A percentile compares a stretch with the other conserved stretches of the same genome.
These are phyloP conservation scores for Termitomyces sp. DNA, from an alignment of 768 basidiomycete genomes.

Conservation along the genomic window DNA sequence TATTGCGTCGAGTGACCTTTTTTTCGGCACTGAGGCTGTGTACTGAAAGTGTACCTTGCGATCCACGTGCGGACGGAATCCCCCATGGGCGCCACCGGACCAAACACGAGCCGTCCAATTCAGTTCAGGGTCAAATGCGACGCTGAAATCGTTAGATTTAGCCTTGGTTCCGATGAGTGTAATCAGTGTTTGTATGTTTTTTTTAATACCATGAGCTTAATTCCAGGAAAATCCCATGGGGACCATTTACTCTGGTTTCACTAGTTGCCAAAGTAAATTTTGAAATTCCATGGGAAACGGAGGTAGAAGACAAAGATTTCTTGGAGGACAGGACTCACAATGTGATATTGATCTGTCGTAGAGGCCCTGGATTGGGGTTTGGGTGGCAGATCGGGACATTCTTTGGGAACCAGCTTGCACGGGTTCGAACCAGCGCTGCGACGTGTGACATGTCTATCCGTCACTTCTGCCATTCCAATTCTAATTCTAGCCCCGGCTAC, in stretches of 20 bases:
- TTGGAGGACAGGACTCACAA: too few species aligned
- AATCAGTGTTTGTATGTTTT: neutral
- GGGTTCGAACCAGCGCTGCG: constrained; percentile 9
- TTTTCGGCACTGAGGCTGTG: neutral
- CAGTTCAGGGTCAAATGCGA: neutral
- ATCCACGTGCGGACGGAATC: neutral
- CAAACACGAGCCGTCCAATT: neutral
- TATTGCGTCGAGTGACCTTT: neutral
- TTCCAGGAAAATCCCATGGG: neutral
- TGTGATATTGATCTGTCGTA: too few species aligned
- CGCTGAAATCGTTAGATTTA: neutral
- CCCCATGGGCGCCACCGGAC: neutral
- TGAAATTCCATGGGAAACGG: neutral
- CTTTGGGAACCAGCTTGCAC: neutral
- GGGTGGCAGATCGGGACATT: constrained; percentile 11
- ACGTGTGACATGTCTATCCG: constrained; percentile 14
- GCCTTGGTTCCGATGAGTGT: too few species aligned
- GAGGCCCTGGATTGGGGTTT: constrained; percentile 4
- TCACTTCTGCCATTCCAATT: constrained; percentile 6
- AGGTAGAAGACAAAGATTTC: neutral
- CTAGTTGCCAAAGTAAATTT: neutral
- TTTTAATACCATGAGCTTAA: too few species aligned
- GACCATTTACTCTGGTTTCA: neutral
- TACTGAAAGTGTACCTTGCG: neutral
- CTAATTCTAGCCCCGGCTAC: neutral